Evolutionary conservation across 179 eudicot species (phyloP).

Genomic region (Vitellaria paradoxa): DNA sequence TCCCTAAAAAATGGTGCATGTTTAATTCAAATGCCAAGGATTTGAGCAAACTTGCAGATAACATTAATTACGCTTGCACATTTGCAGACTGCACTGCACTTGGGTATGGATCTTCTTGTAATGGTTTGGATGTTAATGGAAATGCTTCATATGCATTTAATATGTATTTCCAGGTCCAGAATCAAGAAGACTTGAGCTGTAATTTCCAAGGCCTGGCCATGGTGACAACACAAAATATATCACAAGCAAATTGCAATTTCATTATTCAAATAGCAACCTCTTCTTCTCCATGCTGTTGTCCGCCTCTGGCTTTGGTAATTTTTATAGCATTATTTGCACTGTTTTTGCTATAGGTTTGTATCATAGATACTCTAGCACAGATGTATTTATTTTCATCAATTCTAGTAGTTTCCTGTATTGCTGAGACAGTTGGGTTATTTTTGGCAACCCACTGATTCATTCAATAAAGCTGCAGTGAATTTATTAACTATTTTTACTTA

Average conservation of each 20-base stretch:
- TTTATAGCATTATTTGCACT: slow-evolving; percentile 11
- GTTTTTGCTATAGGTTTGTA: slow-evolving; percentile 23
- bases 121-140: slow-evolving; percentile 54
- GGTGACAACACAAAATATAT: slow-evolving; percentile 44
- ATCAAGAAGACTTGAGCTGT: slow-evolving; percentile 52
- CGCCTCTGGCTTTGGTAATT: slow-evolving; percentile 21
- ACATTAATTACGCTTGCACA: slow-evolving; percentile 57
- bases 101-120: slow-evolving; percentile 74
- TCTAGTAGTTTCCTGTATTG: too few relatives aligned
- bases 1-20: slow-evolving; percentile 57
- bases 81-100: slow-evolving; percentile 73
- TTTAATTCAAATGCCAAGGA: slow-evolving; percentile 54
- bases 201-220: slow-evolving; percentile 63
- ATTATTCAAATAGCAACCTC: slow-evolving; percentile 50
- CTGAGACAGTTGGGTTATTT: too few relatives aligned
- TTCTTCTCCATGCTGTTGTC: slow-evolving; percentile 14
- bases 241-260: slow-evolving; percentile 54
- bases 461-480: not conserved
- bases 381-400: not conserved
- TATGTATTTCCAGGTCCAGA: slow-evolving; percentile 67
- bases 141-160: slow-evolving; percentile 84
- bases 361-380: slow-evolving; percentile 15
- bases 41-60: slow-evolving; percentile 47
- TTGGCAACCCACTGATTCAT: not conserved
- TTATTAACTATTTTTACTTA: not conserved